Evolutionary conservation across 2,329 filamentous ascomycete genomes (phyloP), one percentile per base, ranked within the genome.

Genomic region (Tolypocladium inflatum): DNA sequence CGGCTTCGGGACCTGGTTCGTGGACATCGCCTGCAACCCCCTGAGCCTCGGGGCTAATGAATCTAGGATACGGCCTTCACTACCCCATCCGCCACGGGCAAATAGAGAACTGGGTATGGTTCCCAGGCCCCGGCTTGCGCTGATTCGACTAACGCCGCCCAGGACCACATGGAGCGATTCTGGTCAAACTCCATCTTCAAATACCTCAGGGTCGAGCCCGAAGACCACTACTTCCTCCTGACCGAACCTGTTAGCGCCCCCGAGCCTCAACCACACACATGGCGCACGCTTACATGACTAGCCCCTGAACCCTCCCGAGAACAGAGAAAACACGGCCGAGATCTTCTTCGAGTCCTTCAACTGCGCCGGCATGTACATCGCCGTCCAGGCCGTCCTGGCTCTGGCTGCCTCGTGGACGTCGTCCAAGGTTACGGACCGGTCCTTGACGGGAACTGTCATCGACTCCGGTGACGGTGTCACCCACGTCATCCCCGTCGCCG

Each of bases 151-250:
- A 63, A 75, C 67, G 61, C 51, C 61, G 57, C 60, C 7, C 65
- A 94, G 90, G 94, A 99, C 76, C 90, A 97, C 69, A 99, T 99
- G 94, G 94, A 99, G 76, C 88, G 94, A 63, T 99, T 97, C 79
- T 99, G 94, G 94, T 97, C 95, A 65, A 97, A 97, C 79, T 99
- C 94, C 63, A 99, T 99, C 77, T 99, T 99, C 85, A 99, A 99
- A 75, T 99, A 99, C 71, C 83, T 99, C 56, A 86, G 94, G 67
- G 94, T 99, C 65, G 94, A 99, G 77, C 94, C 94, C 37, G 94
- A 99, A 77, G 94, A 99, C 72, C 94, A 99, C 76, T 92, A 96
- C 79, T 99, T 99, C 75, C 86, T 99, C 62, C 86, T 99, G 60
- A 99, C 94, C 61, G 94, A 99, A 73, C 94, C 94, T 60, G 92